A percentile compares a stretch with the other conserved stretches of the same genome.
Evolutionary conservation across 1,284 basidiomycete species (phyloP).

Genomic region (Veloporphyrellus conicus): DNA sequence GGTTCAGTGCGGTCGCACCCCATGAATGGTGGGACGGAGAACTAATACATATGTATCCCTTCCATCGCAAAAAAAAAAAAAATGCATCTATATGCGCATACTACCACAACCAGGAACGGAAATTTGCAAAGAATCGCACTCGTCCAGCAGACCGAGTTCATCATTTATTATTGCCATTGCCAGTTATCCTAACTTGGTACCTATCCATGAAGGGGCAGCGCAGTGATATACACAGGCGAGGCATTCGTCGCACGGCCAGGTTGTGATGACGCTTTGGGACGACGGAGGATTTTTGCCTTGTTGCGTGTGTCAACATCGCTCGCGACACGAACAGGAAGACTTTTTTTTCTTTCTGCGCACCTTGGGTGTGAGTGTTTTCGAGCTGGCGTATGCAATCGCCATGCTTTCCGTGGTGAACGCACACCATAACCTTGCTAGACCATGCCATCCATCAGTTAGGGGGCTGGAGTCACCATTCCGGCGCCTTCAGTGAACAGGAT

Average conservation of each 20-base stretch:
- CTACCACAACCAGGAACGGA: background rate
- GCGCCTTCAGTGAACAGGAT: too few species aligned
- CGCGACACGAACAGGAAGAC: background rate
- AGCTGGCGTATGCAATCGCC: constrained; percentile 66
- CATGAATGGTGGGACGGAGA: constrained; percentile 20
- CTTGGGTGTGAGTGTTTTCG: constrained; percentile 49
- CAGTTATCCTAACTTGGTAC: background rate
- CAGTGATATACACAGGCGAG: constrained; percentile 51
- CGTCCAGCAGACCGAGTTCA: too few species aligned
- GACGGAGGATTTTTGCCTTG: constrained; percentile 45
- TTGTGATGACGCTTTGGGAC: constrained; percentile 28
- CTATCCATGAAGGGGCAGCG: constrained; percentile 38
- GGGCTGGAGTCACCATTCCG: too few species aligned
- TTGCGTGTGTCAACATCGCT: constrained; percentile 28
- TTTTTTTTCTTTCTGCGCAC: constrained; percentile 32
- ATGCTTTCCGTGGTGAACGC: constrained; percentile 78
- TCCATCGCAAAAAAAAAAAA: background rate
- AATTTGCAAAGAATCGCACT: background rate
- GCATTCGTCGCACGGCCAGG: constrained; percentile 14
- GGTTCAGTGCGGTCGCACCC: constrained; percentile 18
- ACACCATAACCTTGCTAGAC: constrained; percentile 65
- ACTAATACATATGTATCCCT: constrained; percentile 2
- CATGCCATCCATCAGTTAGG: background rate
- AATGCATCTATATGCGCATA: background rate
- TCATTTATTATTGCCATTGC: background rate